Evolutionary conservation across 2,329 filamentous ascomycete species (phyloP).

Genomic region (Penicillium hesseltinei): DNA sequence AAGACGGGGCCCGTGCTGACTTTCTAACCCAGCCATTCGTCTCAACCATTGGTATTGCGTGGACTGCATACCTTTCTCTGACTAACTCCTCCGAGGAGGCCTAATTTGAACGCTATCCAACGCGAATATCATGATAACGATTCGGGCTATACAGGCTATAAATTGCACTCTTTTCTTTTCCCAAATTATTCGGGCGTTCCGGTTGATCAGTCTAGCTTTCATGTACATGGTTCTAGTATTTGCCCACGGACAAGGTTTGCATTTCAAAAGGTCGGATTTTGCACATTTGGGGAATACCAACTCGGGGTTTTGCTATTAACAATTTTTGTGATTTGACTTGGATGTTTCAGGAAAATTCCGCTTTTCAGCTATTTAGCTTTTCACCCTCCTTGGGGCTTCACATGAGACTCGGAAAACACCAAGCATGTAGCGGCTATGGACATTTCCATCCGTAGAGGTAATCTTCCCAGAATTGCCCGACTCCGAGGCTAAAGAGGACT

Average conservation of each 20-base stretch:
- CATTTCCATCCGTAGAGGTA: conserved; percentile 24
- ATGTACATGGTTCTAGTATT: conserved; percentile 16
- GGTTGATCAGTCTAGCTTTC: conserved; percentile 12
- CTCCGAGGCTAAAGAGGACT: conserved; percentile 24
- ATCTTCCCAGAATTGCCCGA: conserved; percentile 27
- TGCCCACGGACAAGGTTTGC: conserved; percentile 12
- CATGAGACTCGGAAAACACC: background rate
- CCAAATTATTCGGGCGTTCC: conserved; percentile 16
- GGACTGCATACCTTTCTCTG: conserved; percentile 94
- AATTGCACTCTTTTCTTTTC: conserved; percentile 12
- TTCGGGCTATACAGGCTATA: conserved; percentile 9
- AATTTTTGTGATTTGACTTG: conserved; percentile 5
- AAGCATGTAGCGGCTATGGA: conserved; percentile 17
- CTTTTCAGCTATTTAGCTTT: background rate
- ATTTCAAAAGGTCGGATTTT: conserved; percentile 17
- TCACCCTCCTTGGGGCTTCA: background rate
- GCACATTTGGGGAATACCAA: conserved; percentile 8
- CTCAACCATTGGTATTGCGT: conserved; percentile 91
- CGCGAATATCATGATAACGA: conserved; percentile 20
- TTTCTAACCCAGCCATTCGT: conserved; percentile 72
- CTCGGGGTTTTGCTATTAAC: background rate
- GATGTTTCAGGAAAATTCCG: background rate
- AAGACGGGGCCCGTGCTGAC: conserved; percentile 6
- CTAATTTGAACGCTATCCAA: conserved; percentile 22
- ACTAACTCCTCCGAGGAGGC: conserved; percentile 80